A percentile compares a stretch with the other conserved stretches of the same genome.
Conservation (phyloP, 2,329 filamentous ascomycete species). For the Colletotrichum viniferum region DNA sequence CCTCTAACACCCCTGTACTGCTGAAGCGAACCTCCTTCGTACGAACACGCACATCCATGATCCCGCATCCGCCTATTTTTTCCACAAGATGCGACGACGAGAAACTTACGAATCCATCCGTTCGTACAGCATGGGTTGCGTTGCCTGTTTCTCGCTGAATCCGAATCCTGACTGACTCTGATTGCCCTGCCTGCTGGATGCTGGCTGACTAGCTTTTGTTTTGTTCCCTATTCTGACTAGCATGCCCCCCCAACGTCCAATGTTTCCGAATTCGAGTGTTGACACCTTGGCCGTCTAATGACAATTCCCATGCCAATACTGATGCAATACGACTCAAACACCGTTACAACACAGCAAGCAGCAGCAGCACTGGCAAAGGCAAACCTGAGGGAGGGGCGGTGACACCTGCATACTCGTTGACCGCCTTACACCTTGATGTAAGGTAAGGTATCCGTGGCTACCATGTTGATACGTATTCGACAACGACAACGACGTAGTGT, state of each 20-base stretch:
- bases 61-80: neutral
- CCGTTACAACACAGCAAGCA: neutral
- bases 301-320: neutral
- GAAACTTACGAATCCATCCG: neutral
- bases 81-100: slow-evolving; percentile 1
- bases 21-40: neutral
- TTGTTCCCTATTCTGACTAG: no score
- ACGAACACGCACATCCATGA: neutral
- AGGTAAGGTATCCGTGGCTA: neutral
- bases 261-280: slow-evolving; percentile 5
- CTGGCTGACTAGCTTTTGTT: slow-evolving; percentile 11
- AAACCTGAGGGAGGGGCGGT: neutral
- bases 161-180: neutral
- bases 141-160: neutral
- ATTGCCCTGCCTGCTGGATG: neutral
- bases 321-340: slow-evolving; percentile 2
- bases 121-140: neutral
- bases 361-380: neutral
- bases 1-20: neutral
- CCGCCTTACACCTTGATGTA: slow-evolving; percentile 1
- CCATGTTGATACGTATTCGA: neutral
- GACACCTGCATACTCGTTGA: slow-evolving; percentile 6
- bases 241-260: slow-evolving; percentile 2
- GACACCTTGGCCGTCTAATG: slow-evolving; percentile 3
- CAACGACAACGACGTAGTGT: neutral